These are phyloP conservation scores for Penicillium expansum DNA, from an alignment of 2,329 filamentous ascomycete genomes.

Conservation along the genomic window DNA sequence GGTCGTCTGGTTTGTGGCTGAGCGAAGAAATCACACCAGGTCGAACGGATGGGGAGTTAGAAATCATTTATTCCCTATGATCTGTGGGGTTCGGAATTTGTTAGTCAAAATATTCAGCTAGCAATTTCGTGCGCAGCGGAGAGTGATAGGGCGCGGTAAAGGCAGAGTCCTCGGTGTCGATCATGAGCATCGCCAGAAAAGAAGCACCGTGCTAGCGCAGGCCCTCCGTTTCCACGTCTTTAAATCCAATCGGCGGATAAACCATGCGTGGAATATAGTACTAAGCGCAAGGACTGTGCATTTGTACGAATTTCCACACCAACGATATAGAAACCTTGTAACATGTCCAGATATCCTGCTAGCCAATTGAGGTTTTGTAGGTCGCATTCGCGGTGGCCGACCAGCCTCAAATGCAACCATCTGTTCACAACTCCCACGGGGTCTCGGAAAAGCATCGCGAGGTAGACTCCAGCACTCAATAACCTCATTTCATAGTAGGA, in stretches of 20 bases:
- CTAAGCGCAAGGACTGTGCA: background rate
- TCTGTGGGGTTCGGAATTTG: slow-evolving; percentile 11
- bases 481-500: background rate
- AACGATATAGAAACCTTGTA: background rate
- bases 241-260: background rate
- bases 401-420: slow-evolving; percentile 4
- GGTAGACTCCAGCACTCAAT: background rate
- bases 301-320: background rate
- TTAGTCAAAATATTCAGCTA: slow-evolving; percentile 12
- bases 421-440: background rate
- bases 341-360: background rate
- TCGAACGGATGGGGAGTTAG: slow-evolving; percentile 19
- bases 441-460: background rate
- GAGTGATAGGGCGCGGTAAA: background rate
- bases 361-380: slow-evolving; percentile 1
- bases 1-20: slow-evolving; percentile 20
- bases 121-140: background rate
- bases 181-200: background rate
- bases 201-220: slow-evolving; percentile 6
- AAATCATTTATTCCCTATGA: slow-evolving; percentile 28
- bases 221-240: background rate
- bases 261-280: background rate
- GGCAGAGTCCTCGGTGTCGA: background rate
- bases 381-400: slow-evolving; percentile 6
- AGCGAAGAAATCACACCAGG: slow-evolving; percentile 25